Evolutionary conservation across 208 protist species (phyloP).

Genomic region (Leishmania major): DNA sequence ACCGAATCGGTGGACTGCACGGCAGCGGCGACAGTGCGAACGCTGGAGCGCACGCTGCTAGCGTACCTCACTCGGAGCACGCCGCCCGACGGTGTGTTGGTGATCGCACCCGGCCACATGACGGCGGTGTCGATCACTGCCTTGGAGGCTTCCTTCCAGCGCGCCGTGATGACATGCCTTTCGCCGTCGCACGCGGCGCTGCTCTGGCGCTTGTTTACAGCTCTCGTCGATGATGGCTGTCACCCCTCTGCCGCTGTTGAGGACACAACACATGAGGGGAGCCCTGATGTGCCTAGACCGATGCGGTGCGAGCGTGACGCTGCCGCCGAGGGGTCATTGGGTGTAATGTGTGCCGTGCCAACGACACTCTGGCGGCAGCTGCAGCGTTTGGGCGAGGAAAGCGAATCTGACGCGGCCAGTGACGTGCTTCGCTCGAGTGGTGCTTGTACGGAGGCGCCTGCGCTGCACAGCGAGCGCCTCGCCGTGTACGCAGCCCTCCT

Average conservation of each 20-base stretch:
- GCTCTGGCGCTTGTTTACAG: slow-evolving; percentile 6
- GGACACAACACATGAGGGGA: background rate
- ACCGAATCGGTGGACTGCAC: background rate
- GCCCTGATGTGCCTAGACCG: background rate
- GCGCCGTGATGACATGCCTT: background rate
- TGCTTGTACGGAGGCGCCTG: background rate
- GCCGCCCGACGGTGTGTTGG: no score
- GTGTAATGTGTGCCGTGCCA: background rate
- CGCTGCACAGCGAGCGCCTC: slow-evolving; percentile 8
- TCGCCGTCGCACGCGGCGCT: background rate
- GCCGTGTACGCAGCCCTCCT: slow-evolving; percentile 8
- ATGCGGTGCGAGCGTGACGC: background rate
- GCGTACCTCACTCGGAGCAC: background rate
- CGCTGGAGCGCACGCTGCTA: slow-evolving; percentile 13
- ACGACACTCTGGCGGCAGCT: background rate
- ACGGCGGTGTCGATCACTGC: slow-evolving; percentile 1
- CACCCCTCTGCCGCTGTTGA: background rate
- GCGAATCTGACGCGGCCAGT: background rate
- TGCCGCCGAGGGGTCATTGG: background rate
- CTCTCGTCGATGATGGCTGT: slow-evolving; percentile 3
- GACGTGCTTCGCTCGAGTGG: background rate
- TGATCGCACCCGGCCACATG: background rate
- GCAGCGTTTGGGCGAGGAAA: background rate
- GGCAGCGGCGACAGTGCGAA: background rate
- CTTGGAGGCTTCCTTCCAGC: background rate